Evolutionary conservation across 208 protist species (phyloP).

Genomic region (Crithidia thermophila): DNA sequence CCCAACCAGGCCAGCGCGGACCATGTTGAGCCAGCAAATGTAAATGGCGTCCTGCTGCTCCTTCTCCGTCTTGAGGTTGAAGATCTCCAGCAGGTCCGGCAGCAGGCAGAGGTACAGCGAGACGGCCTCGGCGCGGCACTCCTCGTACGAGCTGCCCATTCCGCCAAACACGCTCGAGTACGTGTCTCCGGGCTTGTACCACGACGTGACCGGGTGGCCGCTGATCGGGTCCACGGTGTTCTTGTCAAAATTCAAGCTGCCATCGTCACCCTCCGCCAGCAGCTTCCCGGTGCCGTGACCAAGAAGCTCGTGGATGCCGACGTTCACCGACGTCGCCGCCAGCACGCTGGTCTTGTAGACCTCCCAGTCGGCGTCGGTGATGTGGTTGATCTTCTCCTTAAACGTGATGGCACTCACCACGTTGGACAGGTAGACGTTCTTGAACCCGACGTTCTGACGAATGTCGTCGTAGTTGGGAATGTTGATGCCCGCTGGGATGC

Average conservation of each 20-base stretch:
- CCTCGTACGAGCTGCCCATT: constrained; percentile 80
- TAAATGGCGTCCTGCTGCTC: constrained; percentile 61
- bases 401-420: constrained; percentile 72
- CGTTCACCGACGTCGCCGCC: constrained; percentile 90
- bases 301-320: constrained; percentile 93
- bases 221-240: constrained; percentile 75
- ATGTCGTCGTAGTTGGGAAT: constrained; percentile 95
- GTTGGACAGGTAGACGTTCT: constrained; percentile 94
- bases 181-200: constrained; percentile 91
- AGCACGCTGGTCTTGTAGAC: constrained; percentile 66
- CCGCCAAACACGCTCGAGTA: constrained; percentile 83
- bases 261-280: constrained; percentile 55
- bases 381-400: constrained; percentile 72
- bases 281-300: constrained; percentile 94
- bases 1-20: constrained; percentile 84
- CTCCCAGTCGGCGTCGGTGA: constrained; percentile 80
- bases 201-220: constrained; percentile 60
- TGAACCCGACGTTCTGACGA: constrained; percentile 90
- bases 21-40: constrained; percentile 94
- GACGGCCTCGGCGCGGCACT: constrained; percentile 91
- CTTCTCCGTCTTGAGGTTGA: constrained; percentile 38
- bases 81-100: constrained; percentile 69
- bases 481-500: constrained; percentile 92
- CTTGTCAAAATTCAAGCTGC: constrained; percentile 82
- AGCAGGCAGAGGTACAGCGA: constrained; percentile 87